Evolutionary conservation across 1,139 yeast genomes (phyloP).

Genomic region (Candida frijolesensis): DNA sequence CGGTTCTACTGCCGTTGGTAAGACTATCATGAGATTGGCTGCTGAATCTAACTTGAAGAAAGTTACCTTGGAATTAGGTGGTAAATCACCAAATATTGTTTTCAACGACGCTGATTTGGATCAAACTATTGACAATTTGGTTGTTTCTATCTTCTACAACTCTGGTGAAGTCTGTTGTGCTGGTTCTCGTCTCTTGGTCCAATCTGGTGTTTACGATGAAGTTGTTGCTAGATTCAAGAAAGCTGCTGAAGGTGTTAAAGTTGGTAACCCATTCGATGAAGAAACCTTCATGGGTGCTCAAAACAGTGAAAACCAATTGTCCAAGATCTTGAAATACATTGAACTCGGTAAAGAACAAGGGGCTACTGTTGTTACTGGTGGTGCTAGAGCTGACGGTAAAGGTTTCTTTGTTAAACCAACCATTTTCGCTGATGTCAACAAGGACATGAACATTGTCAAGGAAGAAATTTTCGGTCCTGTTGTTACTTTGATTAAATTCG

Average conservation of each 20-base stretch:
- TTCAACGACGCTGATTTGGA: constrained; percentile 73
- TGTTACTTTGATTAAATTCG: constrained; percentile 72
- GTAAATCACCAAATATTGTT: constrained; percentile 81
- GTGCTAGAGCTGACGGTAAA: constrained; percentile 64
- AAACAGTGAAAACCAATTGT: constrained; percentile 72
- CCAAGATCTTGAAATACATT: constrained; percentile 73
- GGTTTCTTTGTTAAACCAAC: constrained; percentile 85
- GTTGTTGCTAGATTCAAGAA: constrained; percentile 60
- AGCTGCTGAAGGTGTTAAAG: constrained; percentile 57
- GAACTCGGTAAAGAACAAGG: constrained; percentile 76
- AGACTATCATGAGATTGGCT: constrained; percentile 71
- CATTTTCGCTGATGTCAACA: constrained; percentile 69
- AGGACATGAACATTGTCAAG: constrained; percentile 66
- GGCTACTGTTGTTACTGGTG: constrained; percentile 76
- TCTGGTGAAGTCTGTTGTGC: constrained; percentile 91
- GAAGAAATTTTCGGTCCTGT: constrained; percentile 93
- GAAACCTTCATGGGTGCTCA: constrained; percentile 84
- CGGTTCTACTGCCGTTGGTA: constrained; percentile 84
- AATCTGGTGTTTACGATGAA: constrained; percentile 73
- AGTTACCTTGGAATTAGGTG: constrained; percentile 84
- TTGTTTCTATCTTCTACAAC: constrained; percentile 64
- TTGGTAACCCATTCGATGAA: constrained; percentile 79
- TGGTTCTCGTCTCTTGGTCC: constrained; percentile 79
- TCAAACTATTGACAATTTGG: constrained; percentile 60
- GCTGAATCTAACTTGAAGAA: constrained; percentile 71